A percentile compares a stretch with the other conserved stretches of the same genome.
These are phyloP conservation scores for Lactarius hengduanensis DNA, from an alignment of 768 basidiomycete genomes.

Conservation along the genomic window DNA sequence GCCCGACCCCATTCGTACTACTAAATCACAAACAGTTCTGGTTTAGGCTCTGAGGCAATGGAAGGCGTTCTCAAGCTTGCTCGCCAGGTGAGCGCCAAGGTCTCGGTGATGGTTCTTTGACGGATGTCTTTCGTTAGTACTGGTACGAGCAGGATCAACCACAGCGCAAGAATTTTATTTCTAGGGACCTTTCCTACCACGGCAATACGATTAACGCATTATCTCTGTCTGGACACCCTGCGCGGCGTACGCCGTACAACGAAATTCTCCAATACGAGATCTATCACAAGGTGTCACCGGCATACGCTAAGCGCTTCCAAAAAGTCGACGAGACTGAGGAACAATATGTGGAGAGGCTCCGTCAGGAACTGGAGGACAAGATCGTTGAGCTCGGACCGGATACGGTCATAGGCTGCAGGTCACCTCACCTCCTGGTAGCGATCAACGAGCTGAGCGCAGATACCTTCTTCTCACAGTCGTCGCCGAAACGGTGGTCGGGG, in stretches of 20 bases:
- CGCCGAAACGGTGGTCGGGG: constrained; percentile 86
- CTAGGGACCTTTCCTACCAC: constrained; percentile 75
- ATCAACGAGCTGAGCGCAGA: not conserved
- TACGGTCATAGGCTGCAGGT: constrained; percentile 78
- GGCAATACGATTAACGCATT: constrained; percentile 78
- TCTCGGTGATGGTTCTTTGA: constrained; percentile 3
- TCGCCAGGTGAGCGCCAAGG: constrained; percentile 53
- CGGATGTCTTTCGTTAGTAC: constrained; percentile 46
- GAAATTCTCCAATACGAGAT: constrained; percentile 59
- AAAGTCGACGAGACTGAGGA: constrained; percentile 67
- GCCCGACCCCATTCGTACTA: constrained; percentile 23
- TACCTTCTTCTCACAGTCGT: constrained; percentile 49
- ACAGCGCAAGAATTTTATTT: constrained; percentile 76
- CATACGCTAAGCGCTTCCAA: constrained; percentile 80
- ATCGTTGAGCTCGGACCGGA: constrained; percentile 79
- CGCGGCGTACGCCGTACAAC: constrained; percentile 66
- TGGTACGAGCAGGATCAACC: constrained; percentile 67
- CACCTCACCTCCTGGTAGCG: constrained; percentile 18
- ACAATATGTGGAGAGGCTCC: constrained; percentile 74
- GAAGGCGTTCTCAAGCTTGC: constrained; percentile 82
- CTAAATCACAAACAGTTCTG: not conserved
- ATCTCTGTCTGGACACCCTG: constrained; percentile 63
- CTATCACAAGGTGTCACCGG: constrained; percentile 87
- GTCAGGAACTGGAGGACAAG: constrained; percentile 81
- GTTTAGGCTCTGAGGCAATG: constrained; percentile 82